Evolutionary conservation across 2,329 filamentous ascomycete genomes (phyloP), one percentile per base, ranked within the genome.

Genomic region (Ophiocordyceps sinensis): DNA sequence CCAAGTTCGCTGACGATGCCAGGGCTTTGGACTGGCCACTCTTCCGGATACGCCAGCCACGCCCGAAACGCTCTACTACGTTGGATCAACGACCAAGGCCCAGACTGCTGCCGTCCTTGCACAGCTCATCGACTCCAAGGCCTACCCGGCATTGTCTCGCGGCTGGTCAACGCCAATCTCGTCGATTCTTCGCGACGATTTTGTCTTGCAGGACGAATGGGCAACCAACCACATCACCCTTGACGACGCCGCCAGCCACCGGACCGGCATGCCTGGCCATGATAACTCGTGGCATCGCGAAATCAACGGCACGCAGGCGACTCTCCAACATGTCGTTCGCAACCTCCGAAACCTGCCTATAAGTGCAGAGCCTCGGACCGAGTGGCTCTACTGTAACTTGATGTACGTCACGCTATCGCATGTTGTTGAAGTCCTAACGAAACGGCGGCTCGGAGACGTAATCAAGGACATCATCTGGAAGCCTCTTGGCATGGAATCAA

Each of bases 11-110:
- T 13, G 5, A 23, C 13, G 4, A 29, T 11, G 12, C 28, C n/a
- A 58, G 55, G 52, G 49, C n/a, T 59, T 53, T 34, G 57, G 57
- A 9, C 46, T 45, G 15, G 55, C 56, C 5, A 54, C 49, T 0
- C 32, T 57, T 14, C 55, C 45, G 44, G 67, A 64, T 60, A 62
- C 23, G 58, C 63, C 45, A 54, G 66, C 45, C 45, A 64, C 49
- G 51, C 59, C 38, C 42, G 57, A 68, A 29, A 76, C 72, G 0
- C 58, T 78, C 3, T 77, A 70, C 56, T 72, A 69, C 43, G 63
- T 61, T 2, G 75, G 65, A 3, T 75, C 70, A 37, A 75, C 66
- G 1, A 75, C 71, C 23, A 79, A 79, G 51, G 68, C 71, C 4
- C 64, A 73, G 41, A 68, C 66, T 0, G 65, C 68, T 2, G 70